Base-by-base conservation (phyloP, 2,329 filamentous ascomycete genomes). In the Pseudogymnoascus sp. region DNA sequence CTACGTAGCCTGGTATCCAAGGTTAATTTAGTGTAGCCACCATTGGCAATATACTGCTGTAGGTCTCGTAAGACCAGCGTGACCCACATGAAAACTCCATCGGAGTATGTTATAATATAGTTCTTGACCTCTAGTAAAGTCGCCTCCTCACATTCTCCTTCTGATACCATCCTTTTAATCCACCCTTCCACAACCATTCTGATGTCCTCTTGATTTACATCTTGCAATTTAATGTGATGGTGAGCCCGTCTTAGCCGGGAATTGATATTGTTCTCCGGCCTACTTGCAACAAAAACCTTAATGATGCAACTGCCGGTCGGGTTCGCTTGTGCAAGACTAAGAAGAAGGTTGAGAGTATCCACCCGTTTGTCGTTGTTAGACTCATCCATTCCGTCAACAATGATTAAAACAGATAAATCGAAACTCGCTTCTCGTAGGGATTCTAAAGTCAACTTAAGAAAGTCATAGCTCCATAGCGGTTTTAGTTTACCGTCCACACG, bases 351-450 rank as follows among this genome's bases (percentile, higher is more conserved):
- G 7, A 66, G 60, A 18, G 62, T 61, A 18, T 66, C 58, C 0
- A 6, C 36, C 12, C 62, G 45, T n/a, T 45, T 31, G 3, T 45
- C 35, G 2, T 65, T 48, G 9, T 60, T 36, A n/a, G 64, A 66
- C 42, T 66, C 64, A 35, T 66, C 64, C 58, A 66, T 52, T 33
- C 61, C 63, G 36, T 66, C 64, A 2, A 65, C 37, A 13, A 65
- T 10, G 15, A 66, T 21, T 21, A 65, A 66, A 27, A 64, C 9
- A 9, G 7, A 5, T 5, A 15, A 8, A 27, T 18, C 4, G 27
- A 39, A 21, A 8, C 39, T 7, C 25, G 36, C 8, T 15, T n/a
- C 6, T 2, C 7, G 9, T 7, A 65, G 58, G 8, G 25, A 36
- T 33, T 25, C 1, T 8, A 65, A 35, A 15, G 59, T 7, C 2